phyloP scores from a whole-genome alignment of 352 stramenopile genomes.

The Globisporangium spinosum region DNA sequence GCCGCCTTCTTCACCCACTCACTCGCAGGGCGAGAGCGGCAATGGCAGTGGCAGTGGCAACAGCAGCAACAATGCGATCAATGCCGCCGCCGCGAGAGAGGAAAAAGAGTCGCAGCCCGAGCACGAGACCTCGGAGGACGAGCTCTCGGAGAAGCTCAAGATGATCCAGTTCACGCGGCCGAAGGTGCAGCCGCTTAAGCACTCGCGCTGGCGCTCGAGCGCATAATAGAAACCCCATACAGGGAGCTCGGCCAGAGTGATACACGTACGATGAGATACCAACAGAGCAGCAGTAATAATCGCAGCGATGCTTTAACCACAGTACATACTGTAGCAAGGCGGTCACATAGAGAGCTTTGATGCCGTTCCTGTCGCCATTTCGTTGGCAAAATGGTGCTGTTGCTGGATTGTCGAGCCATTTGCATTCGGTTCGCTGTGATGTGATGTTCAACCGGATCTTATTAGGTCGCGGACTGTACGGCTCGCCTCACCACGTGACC shows the following conservation, averaged over 20 bases:
- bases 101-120: slow-evolving; percentile 12
- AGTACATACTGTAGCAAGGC: not conserved
- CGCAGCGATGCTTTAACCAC: no score
- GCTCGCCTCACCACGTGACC: not conserved
- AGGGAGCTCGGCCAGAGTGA: no score
- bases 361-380: slow-evolving; percentile 19
- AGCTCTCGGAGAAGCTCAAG: slow-evolving; percentile 57
- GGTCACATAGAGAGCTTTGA: not conserved
- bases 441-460: not conserved
- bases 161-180: slow-evolving; percentile 64
- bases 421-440: not conserved
- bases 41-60: not conserved
- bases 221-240: slow-evolving; percentile 1
- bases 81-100: not conserved
- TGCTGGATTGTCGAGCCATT: slow-evolving; percentile 3
- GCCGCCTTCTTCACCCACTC: not conserved
- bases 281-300: no score
- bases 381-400: slow-evolving; percentile 4
- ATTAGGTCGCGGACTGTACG: slow-evolving; percentile 3
- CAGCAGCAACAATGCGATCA: not conserved
- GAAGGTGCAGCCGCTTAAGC: slow-evolving; percentile 50
- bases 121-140: slow-evolving; percentile 43
- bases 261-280: no score
- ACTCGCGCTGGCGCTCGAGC: slow-evolving; percentile 27
- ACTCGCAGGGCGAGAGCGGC: not conserved